Conservation (phyloP, 1,139 yeast species). For the Saccharomycopsis phalli region DNA sequence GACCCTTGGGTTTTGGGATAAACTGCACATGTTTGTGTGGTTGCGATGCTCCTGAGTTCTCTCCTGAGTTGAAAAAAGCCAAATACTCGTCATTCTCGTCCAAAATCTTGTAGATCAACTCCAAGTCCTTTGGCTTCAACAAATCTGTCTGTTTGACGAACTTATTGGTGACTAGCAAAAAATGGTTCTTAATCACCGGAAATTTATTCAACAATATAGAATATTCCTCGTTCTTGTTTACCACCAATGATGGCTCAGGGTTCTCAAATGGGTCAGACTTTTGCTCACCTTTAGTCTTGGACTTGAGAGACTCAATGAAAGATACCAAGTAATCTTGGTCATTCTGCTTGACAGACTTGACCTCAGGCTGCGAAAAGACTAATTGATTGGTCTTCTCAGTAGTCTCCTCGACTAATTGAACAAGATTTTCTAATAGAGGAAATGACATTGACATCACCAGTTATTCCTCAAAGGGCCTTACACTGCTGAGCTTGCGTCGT, state of each 20-base stretch:
- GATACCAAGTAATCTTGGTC: conserved; percentile 11
- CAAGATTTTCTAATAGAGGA: conserved; percentile 7
- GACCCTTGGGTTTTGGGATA: conserved; percentile 30
- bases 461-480: too few species aligned
- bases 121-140: conserved; percentile 57
- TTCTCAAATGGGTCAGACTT: conserved; percentile 61
- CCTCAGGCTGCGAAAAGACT: conserved; percentile 12
- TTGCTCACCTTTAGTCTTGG: conserved; percentile 3
- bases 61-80: conserved; percentile 86
- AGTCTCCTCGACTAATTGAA: conserved; percentile 7
- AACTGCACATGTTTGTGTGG: conserved; percentile 90
- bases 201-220: conserved; percentile 73
- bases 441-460: too few species aligned
- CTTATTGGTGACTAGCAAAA: conserved; percentile 65
- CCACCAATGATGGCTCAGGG: conserved; percentile 70
- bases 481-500: too few species aligned
- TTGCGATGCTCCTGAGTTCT: conserved; percentile 84
- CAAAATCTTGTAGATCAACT: conserved; percentile 48
- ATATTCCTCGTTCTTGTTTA: conserved; percentile 45
- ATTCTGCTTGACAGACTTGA: conserved; percentile 9
- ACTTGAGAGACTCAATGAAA: conserved; percentile 9
- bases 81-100: conserved; percentile 33
- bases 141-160: conserved; percentile 68
- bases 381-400: conserved; percentile 6
- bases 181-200: conserved; percentile 74